These are phyloP conservation scores for Nepenthes mirabilis DNA, from an alignment of 148 eudicot genomes.

Conservation along the genomic window DNA sequence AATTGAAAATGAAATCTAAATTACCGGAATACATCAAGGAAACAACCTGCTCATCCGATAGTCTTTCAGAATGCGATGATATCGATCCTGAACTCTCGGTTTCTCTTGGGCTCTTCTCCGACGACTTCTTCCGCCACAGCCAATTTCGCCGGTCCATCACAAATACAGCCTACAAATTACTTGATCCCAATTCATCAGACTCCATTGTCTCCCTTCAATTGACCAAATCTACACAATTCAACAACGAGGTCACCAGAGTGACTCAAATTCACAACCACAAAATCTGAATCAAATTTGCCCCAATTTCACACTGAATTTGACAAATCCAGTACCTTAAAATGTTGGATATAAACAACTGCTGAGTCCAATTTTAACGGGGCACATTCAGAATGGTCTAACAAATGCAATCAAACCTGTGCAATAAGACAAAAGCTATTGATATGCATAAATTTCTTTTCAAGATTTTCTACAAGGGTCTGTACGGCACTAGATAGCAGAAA, in stretches of 20 bases:
- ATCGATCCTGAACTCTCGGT: conserved; percentile 69
- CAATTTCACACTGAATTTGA: background rate
- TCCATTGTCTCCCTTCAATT: conserved; percentile 2
- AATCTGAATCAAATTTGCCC: background rate
- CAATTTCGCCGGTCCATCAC: conserved; percentile 79
- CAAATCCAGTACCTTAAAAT: background rate
- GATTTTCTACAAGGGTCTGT: background rate
- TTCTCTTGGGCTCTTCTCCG: conserved; percentile 73
- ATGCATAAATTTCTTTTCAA: background rate
- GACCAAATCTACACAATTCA: conserved; percentile 2
- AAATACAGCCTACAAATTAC: conserved; percentile 1
- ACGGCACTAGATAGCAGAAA: conserved; percentile 1
- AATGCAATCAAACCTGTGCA: background rate
- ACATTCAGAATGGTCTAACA: conserved; percentile 2
- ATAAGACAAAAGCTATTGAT: too few species aligned
- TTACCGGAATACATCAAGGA: background rate
- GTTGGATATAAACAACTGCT: background rate
- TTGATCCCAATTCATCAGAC: conserved; percentile 17
- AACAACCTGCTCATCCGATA: conserved; percentile 81
- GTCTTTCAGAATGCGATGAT: conserved; percentile 75
- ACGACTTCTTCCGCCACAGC: conserved; percentile 78
- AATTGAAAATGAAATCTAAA: background rate
- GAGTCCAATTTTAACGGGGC: background rate
- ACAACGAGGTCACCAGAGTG: conserved; percentile 1
- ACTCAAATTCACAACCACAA: conserved; percentile 3